Percentiles rank a stretch among this genome's conserved stretches.
phyloP scores from a whole-genome alignment of 192 early-diverging fungal genomes.

The Rhizophagus clarus region DNA sequence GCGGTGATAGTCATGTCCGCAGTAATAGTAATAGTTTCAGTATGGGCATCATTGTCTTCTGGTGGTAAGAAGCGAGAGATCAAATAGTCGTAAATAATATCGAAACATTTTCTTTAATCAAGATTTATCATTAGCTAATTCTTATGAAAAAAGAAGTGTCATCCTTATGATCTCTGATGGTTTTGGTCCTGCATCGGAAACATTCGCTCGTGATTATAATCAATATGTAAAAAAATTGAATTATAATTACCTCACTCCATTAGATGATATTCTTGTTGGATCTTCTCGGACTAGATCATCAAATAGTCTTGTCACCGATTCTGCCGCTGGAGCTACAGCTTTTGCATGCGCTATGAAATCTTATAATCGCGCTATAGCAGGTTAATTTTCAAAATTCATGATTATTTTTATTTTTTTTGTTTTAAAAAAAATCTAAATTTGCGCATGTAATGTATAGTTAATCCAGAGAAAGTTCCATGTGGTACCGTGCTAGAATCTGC shows the following conservation, averaged over 20 bases:
- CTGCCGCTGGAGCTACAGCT: constrained; percentile 96
- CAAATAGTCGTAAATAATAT: neutral
- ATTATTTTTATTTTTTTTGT: neutral
- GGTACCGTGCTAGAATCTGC: constrained; percentile 96
- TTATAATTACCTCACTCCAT: constrained; percentile 45
- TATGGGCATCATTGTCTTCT: neutral
- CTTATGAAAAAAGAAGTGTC: constrained; percentile 64
- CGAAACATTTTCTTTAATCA: neutral
- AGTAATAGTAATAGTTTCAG: neutral
- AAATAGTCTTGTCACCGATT: constrained; percentile 87
- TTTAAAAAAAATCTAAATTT: too few species aligned
- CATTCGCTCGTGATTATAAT: constrained; percentile 81
- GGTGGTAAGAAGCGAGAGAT: neutral
- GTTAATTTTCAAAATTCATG: constrained; percentile 35
- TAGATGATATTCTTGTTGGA: constrained; percentile 82
- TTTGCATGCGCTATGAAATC: constrained; percentile 89
- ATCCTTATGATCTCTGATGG: constrained; percentile 96
- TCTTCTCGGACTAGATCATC: constrained; percentile 85
- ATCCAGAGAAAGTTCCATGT: constrained; percentile 70
- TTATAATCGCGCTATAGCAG: constrained; percentile 93
- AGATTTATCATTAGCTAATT: constrained; percentile 1
- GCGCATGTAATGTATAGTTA: constrained; percentile 40
- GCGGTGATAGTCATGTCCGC: neutral
- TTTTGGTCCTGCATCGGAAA: constrained; percentile 93
- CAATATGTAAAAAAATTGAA: constrained; percentile 63